Evolutionary conservation across 2,329 filamentous ascomycete genomes (phyloP), one percentile per base, ranked within the genome.

Genomic region (Scedosporium apiospermum): DNA sequence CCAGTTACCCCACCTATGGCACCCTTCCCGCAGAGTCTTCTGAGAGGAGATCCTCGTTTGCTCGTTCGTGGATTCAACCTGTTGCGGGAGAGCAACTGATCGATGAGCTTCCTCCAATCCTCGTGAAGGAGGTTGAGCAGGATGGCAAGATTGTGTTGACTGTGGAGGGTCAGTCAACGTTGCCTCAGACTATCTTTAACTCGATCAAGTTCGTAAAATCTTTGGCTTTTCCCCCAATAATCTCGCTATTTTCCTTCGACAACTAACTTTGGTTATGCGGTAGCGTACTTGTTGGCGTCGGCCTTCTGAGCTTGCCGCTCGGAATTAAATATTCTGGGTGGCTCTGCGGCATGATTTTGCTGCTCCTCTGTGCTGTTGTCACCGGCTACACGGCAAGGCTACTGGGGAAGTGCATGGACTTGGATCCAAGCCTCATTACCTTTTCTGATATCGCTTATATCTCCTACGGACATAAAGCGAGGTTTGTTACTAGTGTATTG

Each of bases 141-240:
- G 91, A 95, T 67, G 91, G 95, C 51, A 91, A 88, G 70, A 84
- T 93, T 58, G 85, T 96, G 63, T 84, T 93, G 68, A 84, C 93
- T 2, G 87, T 96, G 2, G 89, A 96, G 65, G 93, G 93, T 46
- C 92, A 96, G 76, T 96, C 91, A n/a, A 99, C 93, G 1, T 80
- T 98, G 16, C 92, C 92, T 0, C 93, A 98, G 77, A 98, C 93
- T 6, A 84, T 97, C 65, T 96, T 98, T 80, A 99, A 99, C 75
- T 96, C 91, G 3, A 93, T 93, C 72, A 96, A 96, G 76, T 79
- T 67, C 65, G 74, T 66, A 4, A 27, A 23, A 18, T 34, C 16
- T 41, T 4, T 41, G 12, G 30, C 18, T 21, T 6, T 49, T 58
- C 16, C 12, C 38, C 21, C 41, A 3, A 38, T 30, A 3, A 38